A percentile compares a stretch with the other conserved stretches of the same genome.
phyloP scores from a whole-genome alignment of 768 basidiomycete species.

The Mycena belliarum region DNA sequence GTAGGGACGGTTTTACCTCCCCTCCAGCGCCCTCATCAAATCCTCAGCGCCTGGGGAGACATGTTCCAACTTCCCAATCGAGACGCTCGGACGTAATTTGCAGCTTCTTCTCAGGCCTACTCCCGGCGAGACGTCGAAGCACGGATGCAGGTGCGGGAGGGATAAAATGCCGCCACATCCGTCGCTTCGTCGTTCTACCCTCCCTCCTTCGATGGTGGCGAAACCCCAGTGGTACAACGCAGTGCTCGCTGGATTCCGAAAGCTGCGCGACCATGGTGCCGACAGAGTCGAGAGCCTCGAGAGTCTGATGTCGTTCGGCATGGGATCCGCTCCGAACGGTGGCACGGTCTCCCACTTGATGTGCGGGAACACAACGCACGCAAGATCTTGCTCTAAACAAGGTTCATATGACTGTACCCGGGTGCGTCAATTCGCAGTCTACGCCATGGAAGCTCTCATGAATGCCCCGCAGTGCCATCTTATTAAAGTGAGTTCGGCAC shows the following conservation, averaged over 20 bases:
- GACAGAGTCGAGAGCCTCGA: conserved; percentile 22
- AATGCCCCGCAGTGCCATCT: conserved; percentile 31
- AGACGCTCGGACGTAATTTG: background rate
- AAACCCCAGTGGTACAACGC: conserved; percentile 19
- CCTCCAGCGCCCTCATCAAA: background rate
- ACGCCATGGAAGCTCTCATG: background rate
- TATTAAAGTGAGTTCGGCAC: conserved; percentile 20
- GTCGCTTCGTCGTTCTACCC: background rate
- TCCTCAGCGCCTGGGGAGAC: background rate
- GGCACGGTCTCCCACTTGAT: conserved; percentile 25
- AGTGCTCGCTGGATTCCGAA: conserved; percentile 19
- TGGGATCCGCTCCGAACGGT: conserved; percentile 30
- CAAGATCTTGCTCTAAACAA: conserved; percentile 17
- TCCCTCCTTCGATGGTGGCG: conserved; percentile 5
- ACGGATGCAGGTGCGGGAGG: background rate
- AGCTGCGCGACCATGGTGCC: conserved; percentile 16
- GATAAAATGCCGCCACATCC: conserved; percentile 5
- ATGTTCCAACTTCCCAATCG: background rate
- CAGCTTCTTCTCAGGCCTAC: conserved; percentile 2
- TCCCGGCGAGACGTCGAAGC: conserved; percentile 9
- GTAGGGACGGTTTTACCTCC: conserved; percentile 2
- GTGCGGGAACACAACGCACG: conserved; percentile 27
- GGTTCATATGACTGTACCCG: conserved; percentile 24
- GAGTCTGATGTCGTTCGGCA: conserved; percentile 26
- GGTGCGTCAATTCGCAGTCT: conserved; percentile 22